A percentile compares a stretch with the other conserved stretches of the same genome.
Conservation (phyloP, 2,329 filamentous ascomycete genomes). For the Chalara sp. region DNA sequence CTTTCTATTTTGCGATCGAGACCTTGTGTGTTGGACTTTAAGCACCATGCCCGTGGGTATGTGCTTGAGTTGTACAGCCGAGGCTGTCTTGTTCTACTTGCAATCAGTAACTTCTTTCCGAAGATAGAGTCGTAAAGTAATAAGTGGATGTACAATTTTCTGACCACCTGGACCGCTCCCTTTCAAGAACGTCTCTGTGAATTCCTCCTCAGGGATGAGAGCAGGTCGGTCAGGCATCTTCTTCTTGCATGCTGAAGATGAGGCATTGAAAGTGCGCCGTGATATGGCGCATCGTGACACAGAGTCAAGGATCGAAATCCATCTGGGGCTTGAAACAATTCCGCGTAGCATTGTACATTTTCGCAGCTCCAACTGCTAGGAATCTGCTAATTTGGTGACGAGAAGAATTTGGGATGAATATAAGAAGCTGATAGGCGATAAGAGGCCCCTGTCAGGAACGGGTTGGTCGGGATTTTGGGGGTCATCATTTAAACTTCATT, state of each 20-base stretch:
- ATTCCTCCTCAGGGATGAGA: constrained; percentile 67
- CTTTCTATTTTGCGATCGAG: constrained; percentile 78
- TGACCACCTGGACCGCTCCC: constrained; percentile 91
- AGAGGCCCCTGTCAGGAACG: too few species aligned
- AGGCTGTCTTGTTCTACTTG: constrained; percentile 87
- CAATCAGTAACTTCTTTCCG: not conserved
- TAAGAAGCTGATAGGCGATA: too few species aligned
- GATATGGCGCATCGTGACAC: not conserved
- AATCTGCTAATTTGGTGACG: too few species aligned
- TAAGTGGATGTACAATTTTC: constrained; percentile 63
- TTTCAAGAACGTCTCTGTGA: constrained; percentile 81
- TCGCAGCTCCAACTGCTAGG: not conserved
- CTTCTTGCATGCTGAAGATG: constrained; percentile 33
- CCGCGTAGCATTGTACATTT: constrained; percentile 23
- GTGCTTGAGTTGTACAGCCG: constrained; percentile 88
- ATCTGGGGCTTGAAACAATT: constrained; percentile 8
- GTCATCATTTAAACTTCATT: too few species aligned
- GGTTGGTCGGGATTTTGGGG: too few species aligned
- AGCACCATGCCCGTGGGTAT: constrained; percentile 85
- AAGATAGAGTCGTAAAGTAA: not conserved
- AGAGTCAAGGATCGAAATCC: not conserved
- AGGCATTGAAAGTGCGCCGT: constrained; percentile 10
- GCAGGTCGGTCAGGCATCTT: constrained; percentile 69
- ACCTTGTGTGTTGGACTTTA: constrained; percentile 89
- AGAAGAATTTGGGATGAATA: too few species aligned